Base-by-base conservation (phyloP, 352 stramenopile species). In the Pythium dissimile region DNA sequence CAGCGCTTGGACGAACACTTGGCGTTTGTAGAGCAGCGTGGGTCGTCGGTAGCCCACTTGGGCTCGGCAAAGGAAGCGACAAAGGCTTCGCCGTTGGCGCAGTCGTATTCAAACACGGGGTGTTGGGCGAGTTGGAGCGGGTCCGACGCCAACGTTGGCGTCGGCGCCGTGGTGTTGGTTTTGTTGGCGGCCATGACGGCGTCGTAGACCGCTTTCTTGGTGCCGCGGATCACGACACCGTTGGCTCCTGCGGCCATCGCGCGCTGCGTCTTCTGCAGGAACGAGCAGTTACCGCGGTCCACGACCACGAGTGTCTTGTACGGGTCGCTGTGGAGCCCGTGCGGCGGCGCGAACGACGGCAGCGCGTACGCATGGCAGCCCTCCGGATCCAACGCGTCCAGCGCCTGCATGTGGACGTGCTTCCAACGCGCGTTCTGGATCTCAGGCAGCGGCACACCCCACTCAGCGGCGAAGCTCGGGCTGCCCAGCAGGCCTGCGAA, bases 281-380 rank as follows among this genome's bases (percentile, higher is more conserved):
- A 92, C 21, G 80, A 88, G 59, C 82, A 92, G 51, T 89, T 88
- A 54, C 82, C 82, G 11, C 82, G 80, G 44, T 92, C 73, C 27
- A 73, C 76, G 12, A 92, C 56, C n/a, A 88, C 72, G 31, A 86
- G 59, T 20, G 58, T 58, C 26, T 65, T 66, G 46, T 72, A 54
- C 16, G 43, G 31, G 26, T 67, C 62, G 3, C 26, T 11, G 6
- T 24, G 18, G 51, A 27, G n/a, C 54, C 44, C 6, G 5, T 58
- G 45, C 7, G 46, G 59, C 20, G 43, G 35, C 15, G 57, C 5
- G 34, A 58, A 51, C 15, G 44, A 23, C 2, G 64, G 35, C 4
- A 75, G 39, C 2, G 50, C 43, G 54, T 86, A 85, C 30, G 63
- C 51, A 16, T 41, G 42, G 28, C 77, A 88, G 2, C 77, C 77